Base-by-base conservation (phyloP, 148 eudicot species). In the Gaultheria prostrata region DNA sequence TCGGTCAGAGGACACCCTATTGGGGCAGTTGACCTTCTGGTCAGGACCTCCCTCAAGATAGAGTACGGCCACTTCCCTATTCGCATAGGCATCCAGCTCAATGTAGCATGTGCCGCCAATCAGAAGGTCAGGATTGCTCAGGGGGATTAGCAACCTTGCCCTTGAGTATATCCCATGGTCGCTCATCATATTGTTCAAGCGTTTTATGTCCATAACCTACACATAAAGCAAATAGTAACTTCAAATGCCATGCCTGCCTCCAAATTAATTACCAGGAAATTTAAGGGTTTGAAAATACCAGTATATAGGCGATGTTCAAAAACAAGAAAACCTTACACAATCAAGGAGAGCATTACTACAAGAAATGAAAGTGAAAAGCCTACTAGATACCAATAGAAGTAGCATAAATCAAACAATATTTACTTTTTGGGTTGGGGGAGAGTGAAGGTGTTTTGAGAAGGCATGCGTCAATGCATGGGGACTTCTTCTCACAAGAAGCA, bases 121-220 rank as follows among this genome's bases (percentile, higher is more conserved):
- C 45, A 97, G 97, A 75, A 92, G 71, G 75, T 88, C 89, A 1
- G 95, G 93, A 17, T 89, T 88, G 87, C 87, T 92, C 33, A 97
- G 80, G 11, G 98, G 99, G 77, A 97, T 91, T 24, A 97, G 92
- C 81, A 97, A 83, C 74, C 99, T 88, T 81, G 93, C 96, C 88
- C 99, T 90, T 28, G 98, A 97, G 88, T 92, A 89, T 85, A 97
- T 97, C 73, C 99, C 99, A 76, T 97, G 98, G 84, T 97, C 99
- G 80, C 99, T 95, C 96, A 97, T 95, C 99, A 97, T 97, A 88
- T 95, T 97, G 91, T 97, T 97, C 85, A 97, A 73, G 45, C 98
- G 99, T 85, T 93, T 95, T 50, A 97, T 89, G 77, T 91, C 98
- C 90, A 87, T 89, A 74, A 93, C 96, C 99, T 97, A 91, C 45